Conservation (phyloP, 495 filamentous ascomycete species). For the Ascodesmis nigricans region DNA sequence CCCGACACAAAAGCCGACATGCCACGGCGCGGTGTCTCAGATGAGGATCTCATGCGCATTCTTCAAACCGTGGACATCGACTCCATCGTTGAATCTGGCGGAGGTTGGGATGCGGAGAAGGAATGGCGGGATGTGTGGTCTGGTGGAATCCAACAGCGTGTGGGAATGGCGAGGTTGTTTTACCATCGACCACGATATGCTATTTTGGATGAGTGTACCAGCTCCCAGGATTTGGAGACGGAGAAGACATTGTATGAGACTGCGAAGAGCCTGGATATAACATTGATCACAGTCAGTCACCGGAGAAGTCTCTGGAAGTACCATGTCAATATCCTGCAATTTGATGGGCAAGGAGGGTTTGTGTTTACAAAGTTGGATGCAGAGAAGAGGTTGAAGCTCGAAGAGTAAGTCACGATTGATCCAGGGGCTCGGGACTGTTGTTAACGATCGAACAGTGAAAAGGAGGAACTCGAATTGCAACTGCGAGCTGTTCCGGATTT, state of each 20-base stretch:
- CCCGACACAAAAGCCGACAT: constrained; percentile 76
- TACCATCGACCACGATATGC: constrained; percentile 84
- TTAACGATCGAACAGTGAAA: constrained; percentile 36
- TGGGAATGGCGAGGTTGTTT: constrained; percentile 91
- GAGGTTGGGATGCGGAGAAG: constrained; percentile 81
- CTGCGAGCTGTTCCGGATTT: constrained; percentile 69
- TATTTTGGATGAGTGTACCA: constrained; percentile 93
- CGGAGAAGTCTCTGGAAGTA: constrained; percentile 87
- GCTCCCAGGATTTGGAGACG: constrained; percentile 73
- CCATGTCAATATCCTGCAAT: constrained; percentile 79
- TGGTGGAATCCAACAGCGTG: constrained; percentile 81
- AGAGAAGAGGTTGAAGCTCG: constrained; percentile 58
- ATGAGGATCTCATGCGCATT: constrained; percentile 55
- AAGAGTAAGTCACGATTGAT: constrained; percentile 42
- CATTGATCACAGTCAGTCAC: constrained; percentile 89
- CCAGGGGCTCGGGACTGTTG: not conserved
- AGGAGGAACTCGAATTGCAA: constrained; percentile 74
- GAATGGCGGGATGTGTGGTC: constrained; percentile 89
- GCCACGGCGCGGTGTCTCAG: constrained; percentile 61
- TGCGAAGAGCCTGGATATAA: constrained; percentile 74
- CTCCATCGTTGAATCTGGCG: constrained; percentile 52
- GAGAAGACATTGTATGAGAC: constrained; percentile 94
- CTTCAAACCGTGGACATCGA: constrained; percentile 62
- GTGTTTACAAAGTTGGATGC: constrained; percentile 83
- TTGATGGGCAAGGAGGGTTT: constrained; percentile 81